These are phyloP conservation scores for Leccinum imitatum DNA, from an alignment of 768 basidiomycete species.

Conservation along the genomic window DNA sequence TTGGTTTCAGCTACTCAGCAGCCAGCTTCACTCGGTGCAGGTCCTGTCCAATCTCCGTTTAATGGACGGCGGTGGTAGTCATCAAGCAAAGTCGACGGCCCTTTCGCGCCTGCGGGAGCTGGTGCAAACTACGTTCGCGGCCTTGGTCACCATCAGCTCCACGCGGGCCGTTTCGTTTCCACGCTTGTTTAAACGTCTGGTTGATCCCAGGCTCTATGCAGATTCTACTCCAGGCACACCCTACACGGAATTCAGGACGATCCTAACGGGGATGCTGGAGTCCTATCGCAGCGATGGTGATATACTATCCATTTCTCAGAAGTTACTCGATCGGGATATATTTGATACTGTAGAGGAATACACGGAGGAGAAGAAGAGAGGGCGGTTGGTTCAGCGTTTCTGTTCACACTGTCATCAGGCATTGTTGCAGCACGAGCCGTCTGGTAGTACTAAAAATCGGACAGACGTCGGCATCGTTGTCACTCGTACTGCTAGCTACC, in stretches of 20 bases:
- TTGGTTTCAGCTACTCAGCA: slow-evolving; percentile 84
- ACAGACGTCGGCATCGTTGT: slow-evolving; percentile 40
- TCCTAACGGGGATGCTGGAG: slow-evolving; percentile 94
- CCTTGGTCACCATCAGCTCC: slow-evolving; percentile 82
- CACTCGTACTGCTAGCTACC: slow-evolving; percentile 62
- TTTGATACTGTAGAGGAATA: slow-evolving; percentile 69
- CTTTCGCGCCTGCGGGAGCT: slow-evolving; percentile 63
- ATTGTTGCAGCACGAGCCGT: slow-evolving; percentile 32
- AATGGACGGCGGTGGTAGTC: slow-evolving; percentile 22
- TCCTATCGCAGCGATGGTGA: slow-evolving; percentile 92
- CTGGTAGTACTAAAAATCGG: slow-evolving; percentile 13
- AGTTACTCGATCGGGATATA: slow-evolving; percentile 77
- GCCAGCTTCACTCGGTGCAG: slow-evolving; percentile 81
- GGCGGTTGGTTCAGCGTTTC: slow-evolving; percentile 54
- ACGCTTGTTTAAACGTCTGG: slow-evolving; percentile 86
- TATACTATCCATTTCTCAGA: slow-evolving; percentile 80
- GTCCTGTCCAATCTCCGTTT: slow-evolving; percentile 49
- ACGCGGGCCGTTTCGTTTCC: slow-evolving; percentile 86
- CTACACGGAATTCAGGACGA: slow-evolving; percentile 89
- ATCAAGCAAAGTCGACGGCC: slow-evolving; percentile 20
- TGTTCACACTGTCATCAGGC: slow-evolving; percentile 57
- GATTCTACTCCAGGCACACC: slow-evolving; percentile 56
- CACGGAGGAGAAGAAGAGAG: slow-evolving; percentile 53
- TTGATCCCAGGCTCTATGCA: slow-evolving; percentile 62
- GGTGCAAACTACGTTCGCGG: slow-evolving; percentile 81